Percentiles rank a stretch among this genome's conserved stretches.
These are phyloP conservation scores for Angomonas ambiguus DNA, from an alignment of 208 protist species.

Conservation along the genomic window DNA sequence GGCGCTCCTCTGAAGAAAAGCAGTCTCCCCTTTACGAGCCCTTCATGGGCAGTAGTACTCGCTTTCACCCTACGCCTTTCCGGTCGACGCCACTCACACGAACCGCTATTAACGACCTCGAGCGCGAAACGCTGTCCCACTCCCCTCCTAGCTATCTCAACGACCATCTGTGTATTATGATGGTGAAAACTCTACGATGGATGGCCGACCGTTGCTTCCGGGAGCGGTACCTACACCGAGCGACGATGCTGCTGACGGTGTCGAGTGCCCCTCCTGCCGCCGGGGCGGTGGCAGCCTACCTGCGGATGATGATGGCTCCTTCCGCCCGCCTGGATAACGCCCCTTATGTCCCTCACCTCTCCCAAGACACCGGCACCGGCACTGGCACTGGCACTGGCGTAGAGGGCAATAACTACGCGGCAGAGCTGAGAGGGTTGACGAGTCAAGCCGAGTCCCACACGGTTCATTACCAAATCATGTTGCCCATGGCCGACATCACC, in stretches of 20 bases:
- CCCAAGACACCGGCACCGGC: not conserved
- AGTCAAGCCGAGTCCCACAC: slow-evolving; percentile 63
- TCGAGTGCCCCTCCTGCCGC: slow-evolving; percentile 43
- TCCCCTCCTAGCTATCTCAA: slow-evolving; percentile 44
- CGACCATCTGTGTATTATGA: slow-evolving; percentile 64
- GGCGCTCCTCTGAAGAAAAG: not conserved
- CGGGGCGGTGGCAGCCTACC: slow-evolving; percentile 37
- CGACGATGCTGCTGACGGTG: slow-evolving; percentile 66
- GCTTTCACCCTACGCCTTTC: slow-evolving; percentile 31
- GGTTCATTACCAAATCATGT: slow-evolving; percentile 53
- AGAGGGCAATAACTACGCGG: slow-evolving; percentile 23
- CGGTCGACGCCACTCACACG: slow-evolving; percentile 15
- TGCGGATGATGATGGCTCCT: slow-evolving; percentile 38
- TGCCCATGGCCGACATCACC: slow-evolving; percentile 57
- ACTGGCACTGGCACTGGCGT: too few species aligned
- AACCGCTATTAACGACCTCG: slow-evolving; percentile 32
- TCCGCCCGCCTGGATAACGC: not conserved
- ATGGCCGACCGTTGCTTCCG: slow-evolving; percentile 62
- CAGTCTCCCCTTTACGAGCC: slow-evolving; percentile 29
- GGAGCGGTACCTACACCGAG: slow-evolving; percentile 69
- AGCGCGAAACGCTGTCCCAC: slow-evolving; percentile 58
- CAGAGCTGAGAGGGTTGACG: slow-evolving; percentile 49
- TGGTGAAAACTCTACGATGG: slow-evolving; percentile 69
- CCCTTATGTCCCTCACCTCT: not conserved
- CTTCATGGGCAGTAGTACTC: slow-evolving; percentile 68